Evolutionary conservation across 768 basidiomycete genomes (phyloP), one percentile per base, ranked within the genome.

Genomic region (Myochromella boudieri): DNA sequence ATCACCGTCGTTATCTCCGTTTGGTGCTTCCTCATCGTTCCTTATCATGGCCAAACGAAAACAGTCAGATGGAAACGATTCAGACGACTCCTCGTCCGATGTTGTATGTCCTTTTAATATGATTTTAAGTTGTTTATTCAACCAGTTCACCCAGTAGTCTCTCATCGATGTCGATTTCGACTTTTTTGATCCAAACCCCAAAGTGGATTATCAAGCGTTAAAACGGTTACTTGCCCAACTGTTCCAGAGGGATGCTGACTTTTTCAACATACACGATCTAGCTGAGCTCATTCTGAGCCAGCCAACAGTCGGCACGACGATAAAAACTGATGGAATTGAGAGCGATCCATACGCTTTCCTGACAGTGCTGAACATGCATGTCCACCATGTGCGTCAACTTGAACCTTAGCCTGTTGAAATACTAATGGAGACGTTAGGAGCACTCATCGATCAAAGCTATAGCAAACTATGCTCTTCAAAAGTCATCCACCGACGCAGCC

Each of bases 321-420:
- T 97, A 58, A 97, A 97, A 69, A 91, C 88, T 9, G 95, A 98
- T 64, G 90, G 88, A 3, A 76, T 75, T 41, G 87, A 91, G 58
- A 88, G 90, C 59, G 95, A 97, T 68, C 94, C 95, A 8, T 94
- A 86, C 59, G 93, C 92, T 2, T 70, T 95, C 34, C 66, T 97
- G 43, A 92, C 88, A 5, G 87, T 90, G 34, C 61, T 98, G 20
- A 91, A 95, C 62, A 76, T 93, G 69, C 75, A 80, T 46, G 64
- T 74, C 6, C 82, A 91, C 60, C 76, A 78, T 25, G 57, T 55
- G 38, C 53, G 85, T 88, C 48, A 53, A 69, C 60, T 20, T 22
- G 14, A 46, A 33, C 45, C 38, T 25, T 42, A 39, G 17, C 28
- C 11, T 29, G 17, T 34, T 39, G 15, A 25, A 17, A 15, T 2